Evolutionary conservation across 1,284 basidiomycete genomes (phyloP).

Genomic region (Trichosporon inkin): DNA sequence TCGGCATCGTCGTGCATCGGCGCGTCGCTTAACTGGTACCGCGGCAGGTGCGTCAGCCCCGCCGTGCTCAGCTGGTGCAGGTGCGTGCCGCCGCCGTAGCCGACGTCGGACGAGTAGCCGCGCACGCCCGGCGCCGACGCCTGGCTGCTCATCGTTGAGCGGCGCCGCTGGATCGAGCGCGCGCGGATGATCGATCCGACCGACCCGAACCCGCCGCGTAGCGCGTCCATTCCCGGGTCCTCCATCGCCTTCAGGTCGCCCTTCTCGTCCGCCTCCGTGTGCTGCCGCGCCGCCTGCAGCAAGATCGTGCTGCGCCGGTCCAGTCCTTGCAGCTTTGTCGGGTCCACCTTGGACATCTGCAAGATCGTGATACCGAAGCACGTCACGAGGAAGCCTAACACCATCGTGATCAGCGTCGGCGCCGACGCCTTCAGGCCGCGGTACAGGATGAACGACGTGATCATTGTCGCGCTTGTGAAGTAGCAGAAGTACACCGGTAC

Average conservation of each 20-base stretch:
- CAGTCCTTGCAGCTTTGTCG: constrained; percentile 61
- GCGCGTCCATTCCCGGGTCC: constrained; percentile 72
- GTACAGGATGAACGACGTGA: constrained; percentile 83
- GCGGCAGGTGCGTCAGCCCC: constrained; percentile 35
- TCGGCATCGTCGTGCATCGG: constrained; percentile 47
- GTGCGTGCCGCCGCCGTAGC: not conserved
- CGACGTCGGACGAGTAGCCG: not conserved
- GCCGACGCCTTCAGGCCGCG: constrained; percentile 78
- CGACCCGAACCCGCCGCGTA: constrained; percentile 82
- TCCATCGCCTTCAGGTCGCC: constrained; percentile 45
- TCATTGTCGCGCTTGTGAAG: constrained; percentile 79
- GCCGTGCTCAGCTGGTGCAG: constrained; percentile 28
- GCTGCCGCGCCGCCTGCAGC: constrained; percentile 65
- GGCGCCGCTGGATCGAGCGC: constrained; percentile 47
- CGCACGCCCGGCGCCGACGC: not conserved
- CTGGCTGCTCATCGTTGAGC: constrained; percentile 30
- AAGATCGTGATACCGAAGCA: constrained; percentile 79
- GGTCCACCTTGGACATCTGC: constrained; percentile 78
- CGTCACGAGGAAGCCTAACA: constrained; percentile 71
- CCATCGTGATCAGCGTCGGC: constrained; percentile 77
- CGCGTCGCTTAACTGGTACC: constrained; percentile 45
- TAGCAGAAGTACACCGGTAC: constrained; percentile 63
- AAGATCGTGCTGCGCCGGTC: constrained; percentile 81
- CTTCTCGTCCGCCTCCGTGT: constrained; percentile 58
- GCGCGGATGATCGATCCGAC: constrained; percentile 86